Conservation (phyloP, 2,329 filamentous ascomycete genomes). For the Xylaria sp. region DNA sequence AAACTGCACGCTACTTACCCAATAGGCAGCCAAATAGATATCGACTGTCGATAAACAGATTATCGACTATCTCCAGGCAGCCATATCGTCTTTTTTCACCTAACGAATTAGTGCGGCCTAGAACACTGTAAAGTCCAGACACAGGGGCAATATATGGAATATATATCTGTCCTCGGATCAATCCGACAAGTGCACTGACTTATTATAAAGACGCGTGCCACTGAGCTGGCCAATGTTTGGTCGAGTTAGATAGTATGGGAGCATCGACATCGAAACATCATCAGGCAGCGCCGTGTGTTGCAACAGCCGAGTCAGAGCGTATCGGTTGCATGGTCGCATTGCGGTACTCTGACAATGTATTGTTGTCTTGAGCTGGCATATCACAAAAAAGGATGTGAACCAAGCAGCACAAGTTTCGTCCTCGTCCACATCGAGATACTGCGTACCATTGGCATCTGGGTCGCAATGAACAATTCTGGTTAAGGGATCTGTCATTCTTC, state of each 20-base stretch:
- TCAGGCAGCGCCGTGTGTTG: not conserved
- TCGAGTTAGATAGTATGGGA: not conserved
- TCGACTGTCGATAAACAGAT: not conserved
- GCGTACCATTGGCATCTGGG: no score
- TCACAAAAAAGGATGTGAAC: not conserved
- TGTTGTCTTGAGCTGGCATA: not conserved
- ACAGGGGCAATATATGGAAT: not conserved
- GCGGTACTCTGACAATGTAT: not conserved
- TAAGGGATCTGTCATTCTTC: no score
- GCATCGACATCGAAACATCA: not conserved
- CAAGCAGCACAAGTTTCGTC: not conserved
- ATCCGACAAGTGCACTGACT: not conserved
- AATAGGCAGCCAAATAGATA: not conserved
- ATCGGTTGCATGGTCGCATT: not conserved
- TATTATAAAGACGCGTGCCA: not conserved
- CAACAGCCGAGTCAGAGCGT: not conserved
- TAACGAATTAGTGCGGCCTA: not conserved
- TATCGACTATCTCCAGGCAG: not conserved
- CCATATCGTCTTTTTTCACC: not conserved
- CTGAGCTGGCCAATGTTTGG: not conserved
- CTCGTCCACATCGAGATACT: not conserved
- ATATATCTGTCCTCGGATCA: constrained; percentile 3
- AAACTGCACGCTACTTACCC: not conserved
- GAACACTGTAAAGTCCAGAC: not conserved
- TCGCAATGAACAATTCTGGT: not conserved